Evolutionary conservation across 2,329 filamentous ascomycete genomes (phyloP).

Genomic region (Epichloe aotearoae): DNA sequence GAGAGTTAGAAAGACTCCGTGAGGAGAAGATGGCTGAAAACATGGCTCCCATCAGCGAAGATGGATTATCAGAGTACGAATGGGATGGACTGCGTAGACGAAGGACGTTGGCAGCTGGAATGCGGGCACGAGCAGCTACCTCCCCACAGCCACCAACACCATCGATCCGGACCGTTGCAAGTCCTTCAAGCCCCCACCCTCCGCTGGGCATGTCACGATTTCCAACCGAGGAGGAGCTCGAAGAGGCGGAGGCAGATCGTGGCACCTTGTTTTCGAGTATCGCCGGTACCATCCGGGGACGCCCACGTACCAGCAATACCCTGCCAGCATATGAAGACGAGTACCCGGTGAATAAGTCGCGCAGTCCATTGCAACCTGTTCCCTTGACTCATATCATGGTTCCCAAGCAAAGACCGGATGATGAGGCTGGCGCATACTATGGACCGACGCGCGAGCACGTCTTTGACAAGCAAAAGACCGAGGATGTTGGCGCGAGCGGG

Average conservation of each 20-base stretch:
- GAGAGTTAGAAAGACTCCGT: constrained; percentile 65
- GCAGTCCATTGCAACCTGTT: constrained; percentile 47
- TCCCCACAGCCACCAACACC: constrained; percentile 14
- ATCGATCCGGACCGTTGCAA: constrained; percentile 9
- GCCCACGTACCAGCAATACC: constrained; percentile 21
- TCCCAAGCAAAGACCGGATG: constrained; percentile 29
- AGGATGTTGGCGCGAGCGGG: constrained; percentile 33
- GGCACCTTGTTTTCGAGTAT: constrained; percentile 41
- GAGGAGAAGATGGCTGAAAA: constrained; percentile 61
- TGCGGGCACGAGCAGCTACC: constrained; percentile 14
- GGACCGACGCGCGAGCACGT: constrained; percentile 28
- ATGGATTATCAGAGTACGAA: constrained; percentile 57
- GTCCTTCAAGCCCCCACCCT: constrained; percentile 18
- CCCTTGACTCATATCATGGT: constrained; percentile 49
- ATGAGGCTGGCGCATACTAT: constrained; percentile 29
- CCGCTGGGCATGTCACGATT: constrained; percentile 74
- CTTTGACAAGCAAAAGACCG: constrained; percentile 31
- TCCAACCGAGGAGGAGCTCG: constrained; percentile 49
- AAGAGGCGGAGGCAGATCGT: constrained; percentile 31
- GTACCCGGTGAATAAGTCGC: constrained; percentile 27
- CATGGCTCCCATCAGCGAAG: constrained; percentile 64
- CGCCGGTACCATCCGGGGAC: constrained; percentile 35
- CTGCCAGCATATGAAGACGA: constrained; percentile 21
- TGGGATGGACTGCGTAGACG: constrained; percentile 84
- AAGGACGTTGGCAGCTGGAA: constrained; percentile 34